A percentile compares a stretch with the other conserved stretches of the same genome.
Evolutionary conservation across 2,329 filamentous ascomycete genomes (phyloP).

Genomic region (Phialemoniopsis sp.): DNA sequence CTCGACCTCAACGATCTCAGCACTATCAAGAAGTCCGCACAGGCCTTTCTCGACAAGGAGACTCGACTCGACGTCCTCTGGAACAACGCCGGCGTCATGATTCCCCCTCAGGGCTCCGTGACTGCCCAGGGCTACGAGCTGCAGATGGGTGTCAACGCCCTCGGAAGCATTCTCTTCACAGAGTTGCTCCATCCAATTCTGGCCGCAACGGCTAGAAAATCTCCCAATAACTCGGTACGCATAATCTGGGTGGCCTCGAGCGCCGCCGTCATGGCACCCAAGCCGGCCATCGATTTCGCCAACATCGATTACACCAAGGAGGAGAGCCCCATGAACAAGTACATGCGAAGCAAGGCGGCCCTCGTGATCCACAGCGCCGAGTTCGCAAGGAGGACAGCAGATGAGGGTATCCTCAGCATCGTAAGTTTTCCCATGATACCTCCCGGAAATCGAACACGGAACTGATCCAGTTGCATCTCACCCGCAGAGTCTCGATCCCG

Average conservation of each 20-base stretch:
- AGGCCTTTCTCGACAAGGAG: constrained; percentile 15
- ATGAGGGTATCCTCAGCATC: constrained; percentile 19
- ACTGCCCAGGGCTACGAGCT: constrained; percentile 25
- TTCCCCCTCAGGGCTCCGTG: constrained; percentile 24
- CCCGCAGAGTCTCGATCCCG: constrained; percentile 6
- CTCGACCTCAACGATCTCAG: constrained; percentile 26
- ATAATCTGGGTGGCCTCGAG: constrained; percentile 23
- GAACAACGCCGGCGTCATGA: constrained; percentile 36
- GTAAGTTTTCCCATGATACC: constrained; percentile 10
- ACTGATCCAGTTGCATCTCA: too few species aligned
- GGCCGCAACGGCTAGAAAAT: constrained; percentile 14
- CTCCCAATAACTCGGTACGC: constrained; percentile 14
- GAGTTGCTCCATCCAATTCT: constrained; percentile 18
- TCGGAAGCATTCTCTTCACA: constrained; percentile 23
- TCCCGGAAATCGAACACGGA: too few species aligned
- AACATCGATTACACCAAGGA: constrained; percentile 21
- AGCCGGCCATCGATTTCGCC: constrained; percentile 19
- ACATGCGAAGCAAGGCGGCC: constrained; percentile 21
- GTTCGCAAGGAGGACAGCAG: constrained; percentile 15
- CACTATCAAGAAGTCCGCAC: constrained; percentile 15
- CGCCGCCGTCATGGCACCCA: constrained; percentile 14
- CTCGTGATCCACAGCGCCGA: constrained; percentile 22
- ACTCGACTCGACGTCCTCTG: constrained; percentile 27
- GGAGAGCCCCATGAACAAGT: constrained; percentile 12
- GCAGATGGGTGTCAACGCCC: constrained; percentile 21